A percentile compares a stretch with the other conserved stretches of the same genome.
Evolutionary conservation across 2,329 filamentous ascomycete species (phyloP).

Genomic region (Trichoderma pleuroti): DNA sequence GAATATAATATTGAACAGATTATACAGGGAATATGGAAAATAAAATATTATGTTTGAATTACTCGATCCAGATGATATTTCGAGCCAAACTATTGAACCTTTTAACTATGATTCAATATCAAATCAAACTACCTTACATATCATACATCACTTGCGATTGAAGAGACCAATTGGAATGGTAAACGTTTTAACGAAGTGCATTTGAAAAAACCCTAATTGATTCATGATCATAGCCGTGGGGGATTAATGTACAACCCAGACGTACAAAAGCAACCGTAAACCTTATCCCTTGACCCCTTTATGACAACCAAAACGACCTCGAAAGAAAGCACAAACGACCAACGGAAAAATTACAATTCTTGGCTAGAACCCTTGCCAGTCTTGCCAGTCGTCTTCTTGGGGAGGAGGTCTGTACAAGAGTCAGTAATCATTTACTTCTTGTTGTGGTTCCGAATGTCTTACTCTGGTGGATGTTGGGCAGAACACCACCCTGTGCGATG

Average conservation of each 20-base stretch:
- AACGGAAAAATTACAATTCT: constrained; percentile 70
- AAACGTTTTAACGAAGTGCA: constrained; percentile 11
- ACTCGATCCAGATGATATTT: not conserved
- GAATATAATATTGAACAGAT: not conserved
- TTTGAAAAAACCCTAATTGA: constrained; percentile 16
- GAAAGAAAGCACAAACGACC: constrained; percentile 49
- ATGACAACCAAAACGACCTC: constrained; percentile 69
- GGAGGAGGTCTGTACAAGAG: constrained; percentile 72
- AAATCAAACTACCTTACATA: no score
- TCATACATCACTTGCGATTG: not conserved
- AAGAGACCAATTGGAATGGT: not conserved
- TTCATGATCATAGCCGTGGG: constrained; percentile 65
- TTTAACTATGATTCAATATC: not conserved
- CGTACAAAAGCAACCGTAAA: constrained; percentile 59
- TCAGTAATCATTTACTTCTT: constrained; percentile 30
- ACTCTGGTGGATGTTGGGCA: constrained; percentile 98
- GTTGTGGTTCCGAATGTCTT: constrained; percentile 41
- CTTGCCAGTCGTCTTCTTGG: constrained; percentile 97
- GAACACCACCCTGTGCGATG: constrained; percentile 94
- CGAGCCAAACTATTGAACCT: not conserved
- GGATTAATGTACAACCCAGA: constrained; percentile 72
- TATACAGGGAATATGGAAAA: not conserved
- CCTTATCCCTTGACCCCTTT: constrained; percentile 73
- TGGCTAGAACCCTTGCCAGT: constrained; percentile 87
- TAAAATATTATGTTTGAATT: not conserved